Base-by-base conservation (phyloP, 257 asterid genomes). In the Solanum piurae region DNA sequence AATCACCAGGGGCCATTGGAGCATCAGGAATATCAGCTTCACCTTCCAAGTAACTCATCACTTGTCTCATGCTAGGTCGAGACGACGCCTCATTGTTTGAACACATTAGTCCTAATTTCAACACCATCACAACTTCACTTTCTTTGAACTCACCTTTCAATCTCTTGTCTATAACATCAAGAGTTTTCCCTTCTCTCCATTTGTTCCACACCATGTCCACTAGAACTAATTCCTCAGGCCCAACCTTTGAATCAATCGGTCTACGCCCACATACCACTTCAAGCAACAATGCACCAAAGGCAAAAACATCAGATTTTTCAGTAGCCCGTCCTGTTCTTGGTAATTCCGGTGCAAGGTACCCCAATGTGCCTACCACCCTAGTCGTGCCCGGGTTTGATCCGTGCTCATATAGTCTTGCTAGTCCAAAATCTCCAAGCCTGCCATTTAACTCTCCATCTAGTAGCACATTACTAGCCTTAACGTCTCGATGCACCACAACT, bases 381-480 rank as follows among this genome's bases (percentile, higher is more conserved):
- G 96, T 94, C 1, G 96, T 94, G 21, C 93, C 84, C 0, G 96
- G 95, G 25, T 91, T 89, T 33, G 94, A 79, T 20, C 96, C 96
- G 36, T 94, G 98, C 55, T 92, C 94, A 2, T 89, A 90, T 2
- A 94, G n/a, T 55, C 91, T 94, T 1, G 98, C 98, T 14, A 94
- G 92, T 21, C 97, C 97, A 29, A 94, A 94, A 83, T 93, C 98
- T 25, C 95, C 98, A 2, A 94, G 86, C 40, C 91, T 76, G 0
- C 88, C 95, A 42, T 92, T 91, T 93, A 94, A 91, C 40, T 92
- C 95, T 4, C 91, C 87, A 72, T 94, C 98, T 25, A 94, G 71
- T 38, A 94, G 18, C 72, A 94, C 96, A 23, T 93, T 94, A n/a
- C 98, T 93, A 27, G 98, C 95, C 89, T 94, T 94, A 9, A 94